Base-by-base conservation (phyloP, 2,329 filamentous ascomycete genomes). In the Fusarium nodosum region DNA sequence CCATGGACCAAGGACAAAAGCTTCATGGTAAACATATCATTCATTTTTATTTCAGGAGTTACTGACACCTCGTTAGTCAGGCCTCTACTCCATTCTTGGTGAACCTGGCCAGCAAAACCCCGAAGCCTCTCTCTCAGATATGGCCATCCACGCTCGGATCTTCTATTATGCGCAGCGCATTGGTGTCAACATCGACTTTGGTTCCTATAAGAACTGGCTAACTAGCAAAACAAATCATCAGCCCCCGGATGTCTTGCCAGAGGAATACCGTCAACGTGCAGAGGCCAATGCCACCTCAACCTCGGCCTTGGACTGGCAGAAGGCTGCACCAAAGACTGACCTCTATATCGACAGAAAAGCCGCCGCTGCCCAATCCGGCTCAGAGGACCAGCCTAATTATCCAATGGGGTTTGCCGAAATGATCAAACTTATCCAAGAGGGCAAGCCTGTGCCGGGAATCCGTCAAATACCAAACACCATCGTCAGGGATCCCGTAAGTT, bases 351-450 rank as follows among this genome's bases (percentile, higher is more conserved):
- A 85, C 51, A 80, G 79, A 28, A 78, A 77, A 24, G 63, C 70
- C 3, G 66, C 60, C 2, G 70, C 59, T 2, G 66, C 70, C 22
- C 65, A 75, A 31, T 53, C 69, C 11, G 61, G 68, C 9, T 59
- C 66, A n/a, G 60, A 66, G 41, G 81, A 80, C 38, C 84, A 87
- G 46, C 91, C 93, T 38, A 87, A 88, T 1, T 97, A 97, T 74
- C 94, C 94, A 5, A 90, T 90, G 50, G 91, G 89, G 2, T 97
- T 97, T 78, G 91, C 92, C 10, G 90, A 95, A 70, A 93, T 97
- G 66, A 90, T 97, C 57, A 91, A 93, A 74, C 87, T 97, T 56
- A 92, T 97, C 56, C 92, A 93, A 26, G 90, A 89, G 30, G 93
- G 93, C 55, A 89, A 93, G 72, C 90, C 92, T 0, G 91, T 97